phyloP scores from a whole-genome alignment of 345 rosid species.

The Theobroma cacao region DNA sequence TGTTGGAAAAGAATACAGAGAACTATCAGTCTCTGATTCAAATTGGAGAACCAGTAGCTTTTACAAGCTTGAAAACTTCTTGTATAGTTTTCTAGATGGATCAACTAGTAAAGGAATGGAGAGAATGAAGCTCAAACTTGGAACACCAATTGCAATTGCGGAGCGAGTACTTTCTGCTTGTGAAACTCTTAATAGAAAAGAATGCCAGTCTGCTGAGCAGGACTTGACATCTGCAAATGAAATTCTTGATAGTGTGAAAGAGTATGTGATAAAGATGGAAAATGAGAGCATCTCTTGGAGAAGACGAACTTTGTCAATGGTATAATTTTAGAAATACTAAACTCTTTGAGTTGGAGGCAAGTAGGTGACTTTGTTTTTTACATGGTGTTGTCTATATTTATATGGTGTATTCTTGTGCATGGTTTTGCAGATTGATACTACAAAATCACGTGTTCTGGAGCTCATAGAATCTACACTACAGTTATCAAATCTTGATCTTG shows the following conservation, averaged over 20 bases:
- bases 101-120: slow-evolving; percentile 75
- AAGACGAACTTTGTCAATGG: slow-evolving; percentile 61
- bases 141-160: slow-evolving; percentile 82
- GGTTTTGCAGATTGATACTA: slow-evolving; percentile 59
- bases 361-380: slow-evolving; percentile 12
- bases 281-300: slow-evolving; percentile 82
- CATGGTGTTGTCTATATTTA: slow-evolving; percentile 13
- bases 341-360: slow-evolving; percentile 15
- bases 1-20: slow-evolving; percentile 35
- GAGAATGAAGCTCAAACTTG: slow-evolving; percentile 90
- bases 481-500: slow-evolving; percentile 80
- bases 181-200: slow-evolving; percentile 60
- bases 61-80: slow-evolving; percentile 59
- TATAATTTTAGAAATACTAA: slow-evolving; percentile 30
- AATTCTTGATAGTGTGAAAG: slow-evolving; percentile 57
- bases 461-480: slow-evolving; percentile 70
- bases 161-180: slow-evolving; percentile 71
- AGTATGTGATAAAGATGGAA: slow-evolving; percentile 57
- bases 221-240: slow-evolving; percentile 58
- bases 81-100: slow-evolving; percentile 82
- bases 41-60: slow-evolving; percentile 56
- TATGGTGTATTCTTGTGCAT: slow-evolving; percentile 19
- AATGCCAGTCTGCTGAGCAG: slow-evolving; percentile 48
- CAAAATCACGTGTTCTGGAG: slow-evolving; percentile 71
- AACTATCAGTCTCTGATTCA: slow-evolving; percentile 39